phyloP scores from a whole-genome alignment of 2,329 filamentous ascomycete genomes.

The Pseudogymnoascus sp. region DNA sequence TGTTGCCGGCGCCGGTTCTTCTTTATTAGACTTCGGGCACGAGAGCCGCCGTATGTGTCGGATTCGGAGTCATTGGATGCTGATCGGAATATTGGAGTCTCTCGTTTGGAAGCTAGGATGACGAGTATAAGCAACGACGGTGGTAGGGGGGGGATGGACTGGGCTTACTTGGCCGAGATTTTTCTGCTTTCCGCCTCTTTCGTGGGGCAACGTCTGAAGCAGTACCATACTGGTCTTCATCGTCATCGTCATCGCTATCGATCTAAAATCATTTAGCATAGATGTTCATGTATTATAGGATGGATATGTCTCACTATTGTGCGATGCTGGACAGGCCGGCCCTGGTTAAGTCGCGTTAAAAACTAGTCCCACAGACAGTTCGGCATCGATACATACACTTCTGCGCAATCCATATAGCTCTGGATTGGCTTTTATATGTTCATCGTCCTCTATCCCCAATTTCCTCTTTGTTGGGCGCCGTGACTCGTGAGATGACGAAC shows the following conservation, averaged over 20 bases:
- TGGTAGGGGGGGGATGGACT: constrained; percentile 9
- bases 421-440: constrained; percentile 83
- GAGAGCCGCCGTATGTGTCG: constrained; percentile 71
- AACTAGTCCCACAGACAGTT: constrained; percentile 26
- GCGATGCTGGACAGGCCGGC: constrained; percentile 48
- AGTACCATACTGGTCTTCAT: constrained; percentile 51
- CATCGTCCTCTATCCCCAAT: constrained; percentile 59
- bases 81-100: constrained; percentile 46
- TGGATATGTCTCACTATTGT: constrained; percentile 39
- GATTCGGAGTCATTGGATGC: constrained; percentile 57
- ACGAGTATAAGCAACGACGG: constrained; percentile 18
- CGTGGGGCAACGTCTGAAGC: constrained; percentile 60
- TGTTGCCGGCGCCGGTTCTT: constrained; percentile 70
- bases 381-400: constrained; percentile 56
- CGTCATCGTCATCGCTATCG: constrained; percentile 43
- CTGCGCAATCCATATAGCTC: constrained; percentile 89
- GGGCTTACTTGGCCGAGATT: constrained; percentile 54
- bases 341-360: constrained; percentile 24
- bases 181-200: constrained; percentile 62
- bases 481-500: constrained; percentile 63
- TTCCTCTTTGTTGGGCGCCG: constrained; percentile 67
- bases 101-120: constrained; percentile 48
- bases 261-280: constrained; percentile 34
- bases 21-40: constrained; percentile 60
- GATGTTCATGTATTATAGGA: constrained; percentile 10